Percentiles rank a stretch among this genome's conserved stretches.
Evolutionary conservation across 345 rosid genomes (phyloP).

Genomic region (Clarkia xantiana): DNA sequence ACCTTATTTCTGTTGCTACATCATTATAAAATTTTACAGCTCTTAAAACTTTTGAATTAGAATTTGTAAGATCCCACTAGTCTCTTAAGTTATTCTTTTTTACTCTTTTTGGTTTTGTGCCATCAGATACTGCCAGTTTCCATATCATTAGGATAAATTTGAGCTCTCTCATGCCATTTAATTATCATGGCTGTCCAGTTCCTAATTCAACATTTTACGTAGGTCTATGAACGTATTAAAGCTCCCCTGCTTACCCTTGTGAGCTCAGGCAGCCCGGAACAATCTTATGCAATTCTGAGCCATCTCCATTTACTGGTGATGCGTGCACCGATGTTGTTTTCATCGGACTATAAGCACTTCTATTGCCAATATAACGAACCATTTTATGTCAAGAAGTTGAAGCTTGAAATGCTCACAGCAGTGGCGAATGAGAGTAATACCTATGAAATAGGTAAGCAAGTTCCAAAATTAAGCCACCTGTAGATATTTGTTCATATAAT

Average conservation of each 20-base stretch:
- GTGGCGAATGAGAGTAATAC: constrained; percentile 97
- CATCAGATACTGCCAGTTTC: too few relatives aligned
- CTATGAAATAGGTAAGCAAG: constrained; percentile 83
- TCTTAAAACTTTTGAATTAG: too few relatives aligned
- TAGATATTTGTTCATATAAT: neutral
- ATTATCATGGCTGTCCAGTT: neutral
- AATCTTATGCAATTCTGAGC: constrained; percentile 89
- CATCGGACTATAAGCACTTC: constrained; percentile 86
- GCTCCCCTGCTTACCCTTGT: constrained; percentile 91
- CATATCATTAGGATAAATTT: too few relatives aligned
- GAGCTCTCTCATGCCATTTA: neutral
- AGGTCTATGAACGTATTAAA: constrained; percentile 98
- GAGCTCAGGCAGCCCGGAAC: constrained; percentile 99
- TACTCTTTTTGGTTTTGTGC: too few relatives aligned
- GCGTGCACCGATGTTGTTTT: constrained; percentile 91
- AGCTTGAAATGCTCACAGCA: constrained; percentile 99
- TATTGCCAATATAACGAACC: constrained; percentile 98
- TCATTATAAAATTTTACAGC: too few relatives aligned
- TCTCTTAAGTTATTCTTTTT: too few relatives aligned
- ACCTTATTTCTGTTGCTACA: too few relatives aligned
- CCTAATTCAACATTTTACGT: constrained; percentile 1
- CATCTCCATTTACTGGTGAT: constrained; percentile 94
- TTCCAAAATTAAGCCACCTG: neutral
- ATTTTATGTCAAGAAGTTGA: constrained; percentile 87
- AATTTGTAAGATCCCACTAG: too few relatives aligned